Evolutionary conservation across 441 rosid genomes (phyloP).

Genomic region (Pelargonium australe): DNA sequence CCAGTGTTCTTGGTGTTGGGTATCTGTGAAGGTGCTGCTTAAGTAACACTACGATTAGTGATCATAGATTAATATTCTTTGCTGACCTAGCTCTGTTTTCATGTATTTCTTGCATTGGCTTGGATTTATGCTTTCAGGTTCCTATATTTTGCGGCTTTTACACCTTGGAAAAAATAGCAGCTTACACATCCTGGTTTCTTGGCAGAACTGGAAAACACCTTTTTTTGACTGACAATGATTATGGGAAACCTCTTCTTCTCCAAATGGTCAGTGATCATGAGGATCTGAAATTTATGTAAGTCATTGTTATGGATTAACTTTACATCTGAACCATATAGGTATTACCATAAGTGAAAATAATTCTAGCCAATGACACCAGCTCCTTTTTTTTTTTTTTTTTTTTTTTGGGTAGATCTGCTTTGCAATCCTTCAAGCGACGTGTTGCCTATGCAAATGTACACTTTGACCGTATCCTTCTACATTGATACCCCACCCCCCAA

Average conservation of each 20-base stretch:
- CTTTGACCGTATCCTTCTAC: constrained; percentile 68
- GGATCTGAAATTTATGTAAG: constrained; percentile 80
- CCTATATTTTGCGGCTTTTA: constrained; percentile 61
- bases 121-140: constrained; percentile 38
- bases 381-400: constrained; percentile 26
- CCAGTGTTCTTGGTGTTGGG: neutral
- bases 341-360: constrained; percentile 8
- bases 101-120: constrained; percentile 16
- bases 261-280: constrained; percentile 57
- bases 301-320: constrained; percentile 14
- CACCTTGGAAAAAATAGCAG: constrained; percentile 56
- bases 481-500: neutral
- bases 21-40: constrained; percentile 2
- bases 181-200: constrained; percentile 48
- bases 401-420: constrained; percentile 79
- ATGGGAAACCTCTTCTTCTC: constrained; percentile 63
- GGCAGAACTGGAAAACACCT: constrained; percentile 87
- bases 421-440: constrained; percentile 66
- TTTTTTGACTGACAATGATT: constrained; percentile 53
- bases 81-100: neutral
- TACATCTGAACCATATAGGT: constrained; percentile 10
- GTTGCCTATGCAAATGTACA: constrained; percentile 74
- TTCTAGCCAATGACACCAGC: constrained; percentile 9
- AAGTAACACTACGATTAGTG: neutral
- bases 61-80: neutral